These are phyloP conservation scores for Tolypocladium inflatum DNA, from an alignment of 2,329 filamentous ascomycete genomes.

Conservation along the genomic window DNA sequence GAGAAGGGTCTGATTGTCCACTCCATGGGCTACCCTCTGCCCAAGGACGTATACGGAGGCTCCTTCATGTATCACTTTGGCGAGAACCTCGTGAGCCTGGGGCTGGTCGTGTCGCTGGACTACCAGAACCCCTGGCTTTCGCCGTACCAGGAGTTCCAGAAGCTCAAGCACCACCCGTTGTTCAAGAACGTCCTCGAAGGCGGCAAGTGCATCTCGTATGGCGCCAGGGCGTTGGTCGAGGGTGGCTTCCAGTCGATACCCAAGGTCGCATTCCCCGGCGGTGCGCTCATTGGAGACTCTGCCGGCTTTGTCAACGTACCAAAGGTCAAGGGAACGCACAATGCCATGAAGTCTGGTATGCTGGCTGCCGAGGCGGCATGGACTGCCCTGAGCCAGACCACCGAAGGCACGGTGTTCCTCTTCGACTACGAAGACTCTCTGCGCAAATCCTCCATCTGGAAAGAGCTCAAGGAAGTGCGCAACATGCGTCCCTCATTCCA, in stretches of 20 bases:
- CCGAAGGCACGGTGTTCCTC: constrained; percentile 71
- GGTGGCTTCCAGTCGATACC: constrained; percentile 97
- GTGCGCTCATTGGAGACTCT: constrained; percentile 90
- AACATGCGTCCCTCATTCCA: constrained; percentile 98
- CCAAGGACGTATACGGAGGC: constrained; percentile 85
- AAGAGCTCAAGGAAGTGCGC: constrained; percentile 86
- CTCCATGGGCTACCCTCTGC: constrained; percentile 85
- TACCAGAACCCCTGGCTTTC: constrained; percentile 96
- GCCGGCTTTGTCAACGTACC: constrained; percentile 96
- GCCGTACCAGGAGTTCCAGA: constrained; percentile 94
- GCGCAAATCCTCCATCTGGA: constrained; percentile 82
- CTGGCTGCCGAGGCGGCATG: constrained; percentile 87
- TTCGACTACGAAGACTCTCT: constrained; percentile 90
- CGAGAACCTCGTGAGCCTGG: constrained; percentile 88
- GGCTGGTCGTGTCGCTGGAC: constrained; percentile 86
- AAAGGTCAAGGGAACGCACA: constrained; percentile 98
- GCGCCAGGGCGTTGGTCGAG: constrained; percentile 82
- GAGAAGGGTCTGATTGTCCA: constrained; percentile 77
- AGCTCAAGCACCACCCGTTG: constrained; percentile 94
- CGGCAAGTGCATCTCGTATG: constrained; percentile 96
- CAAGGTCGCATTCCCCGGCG: constrained; percentile 92
- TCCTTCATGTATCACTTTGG: constrained; percentile 99
- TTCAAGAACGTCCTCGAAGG: constrained; percentile 83
- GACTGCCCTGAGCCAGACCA: constrained; percentile 52
- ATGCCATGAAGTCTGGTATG: constrained; percentile 96